A percentile compares a stretch with the other conserved stretches of the same genome.
These are phyloP conservation scores for Sclerotiophoma versabilis DNA, from an alignment of 2,329 filamentous ascomycete species.

Conservation along the genomic window DNA sequence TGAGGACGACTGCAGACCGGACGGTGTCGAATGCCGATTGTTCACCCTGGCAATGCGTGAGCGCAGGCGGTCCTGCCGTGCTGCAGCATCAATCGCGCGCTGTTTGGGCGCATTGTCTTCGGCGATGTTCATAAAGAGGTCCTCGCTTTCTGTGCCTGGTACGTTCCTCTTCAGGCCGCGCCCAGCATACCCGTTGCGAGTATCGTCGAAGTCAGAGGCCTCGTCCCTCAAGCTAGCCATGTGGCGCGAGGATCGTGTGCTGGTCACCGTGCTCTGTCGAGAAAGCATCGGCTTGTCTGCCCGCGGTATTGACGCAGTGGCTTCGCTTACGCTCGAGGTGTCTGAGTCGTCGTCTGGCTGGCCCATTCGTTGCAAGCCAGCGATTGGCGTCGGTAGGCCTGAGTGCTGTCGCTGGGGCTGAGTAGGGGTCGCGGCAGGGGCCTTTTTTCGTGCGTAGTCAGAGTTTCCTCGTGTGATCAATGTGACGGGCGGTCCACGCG, in stretches of 20 bases:
- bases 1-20: constrained; percentile 37
- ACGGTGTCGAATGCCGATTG: constrained; percentile 46
- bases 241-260: constrained; percentile 26
- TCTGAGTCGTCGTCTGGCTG: constrained; percentile 32
- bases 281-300: constrained; percentile 24
- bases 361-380: constrained; percentile 23
- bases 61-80: constrained; percentile 37
- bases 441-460: constrained; percentile 44
- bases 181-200: constrained; percentile 26
- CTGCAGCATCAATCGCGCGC: constrained; percentile 32
- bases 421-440: constrained; percentile 17
- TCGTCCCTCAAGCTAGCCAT: constrained; percentile 42
- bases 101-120: constrained; percentile 44
- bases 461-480: constrained; percentile 54
- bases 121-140: constrained; percentile 54
- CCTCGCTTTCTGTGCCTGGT: constrained; percentile 37
- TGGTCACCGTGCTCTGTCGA: constrained; percentile 30
- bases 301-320: constrained; percentile 22
- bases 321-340: constrained; percentile 21
- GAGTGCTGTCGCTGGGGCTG: constrained; percentile 15
- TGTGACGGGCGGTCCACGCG: constrained; percentile 59
- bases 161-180: constrained; percentile 21
- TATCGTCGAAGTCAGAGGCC: constrained; percentile 42
- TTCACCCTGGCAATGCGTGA: constrained; percentile 48
- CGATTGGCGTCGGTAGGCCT: constrained; percentile 12